Evolutionary conservation across 257 asterid species (phyloP), one percentile per base, ranked within the genome.

Genomic region (Verbena officinalis): DNA sequence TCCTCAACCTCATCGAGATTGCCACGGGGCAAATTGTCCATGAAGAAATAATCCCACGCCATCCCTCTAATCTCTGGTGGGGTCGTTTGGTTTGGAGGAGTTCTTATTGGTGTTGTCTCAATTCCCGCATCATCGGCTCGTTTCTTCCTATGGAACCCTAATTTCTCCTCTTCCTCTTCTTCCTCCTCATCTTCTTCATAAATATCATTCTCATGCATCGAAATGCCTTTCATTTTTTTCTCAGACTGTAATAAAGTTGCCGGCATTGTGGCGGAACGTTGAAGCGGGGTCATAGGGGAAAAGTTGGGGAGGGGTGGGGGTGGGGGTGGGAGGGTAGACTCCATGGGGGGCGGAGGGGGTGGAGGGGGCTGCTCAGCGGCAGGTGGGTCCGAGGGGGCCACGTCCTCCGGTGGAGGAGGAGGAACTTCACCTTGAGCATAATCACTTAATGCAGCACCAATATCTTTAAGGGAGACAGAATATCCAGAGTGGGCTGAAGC

Each of bases 401-500:
- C 73, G 3, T 19, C 76, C 30, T 50, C 84, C 27, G 78, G 77
- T 10, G 73, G 79, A 36, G 70, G 84, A 16, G 88, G 85, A 22
- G 95, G 91, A 9, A 80, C 96, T 66, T 93, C 97, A 0, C 97
- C 99, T 48, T 83, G 81, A 13, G 95, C 96, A 39, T 82, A 93
- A 71, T 93, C 97, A 33, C 95, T 88, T 77, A 93, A 70, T 14
- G 99, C 96, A 9, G 99, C 99, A 21, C 99, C 99, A 0, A 95
- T 87, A 75, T 90, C 91, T 44, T 93, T 93, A 17, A 93, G 90
- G 33, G 92, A 78, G 23, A 87, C 68, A 7, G 95, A 70, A 64
- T 90, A 93, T 20, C 92, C 96, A 16, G 99, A 85, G 77, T 93
- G 96, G 0, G 92, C 96, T 3, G 99, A 84, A 9, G 99, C 99